phyloP scores from a whole-genome alignment of 2,329 filamentous ascomycete species.

The Phaeosphaeria sp. region DNA sequence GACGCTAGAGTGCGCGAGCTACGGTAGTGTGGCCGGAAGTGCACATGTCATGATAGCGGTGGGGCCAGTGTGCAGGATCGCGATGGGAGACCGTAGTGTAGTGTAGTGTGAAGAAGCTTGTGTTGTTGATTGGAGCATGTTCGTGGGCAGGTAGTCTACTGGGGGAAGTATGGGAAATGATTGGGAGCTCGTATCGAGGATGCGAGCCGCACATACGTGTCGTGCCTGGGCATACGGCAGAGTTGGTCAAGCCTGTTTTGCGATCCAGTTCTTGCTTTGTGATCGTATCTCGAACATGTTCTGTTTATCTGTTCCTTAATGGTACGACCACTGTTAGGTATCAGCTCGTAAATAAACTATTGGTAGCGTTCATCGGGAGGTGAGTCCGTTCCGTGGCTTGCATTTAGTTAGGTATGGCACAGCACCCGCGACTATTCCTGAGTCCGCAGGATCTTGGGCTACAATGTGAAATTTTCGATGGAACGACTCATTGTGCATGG shows the following conservation, averaged over 20 bases:
- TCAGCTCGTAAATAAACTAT: too few relatives aligned
- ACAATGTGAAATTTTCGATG: not conserved
- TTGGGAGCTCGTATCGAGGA: not conserved
- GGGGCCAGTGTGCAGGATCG: not conserved
- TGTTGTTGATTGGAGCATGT: not conserved
- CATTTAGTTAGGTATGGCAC: not conserved
- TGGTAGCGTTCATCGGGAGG: not conserved
- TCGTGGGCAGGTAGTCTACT: not conserved
- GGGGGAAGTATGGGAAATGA: not conserved
- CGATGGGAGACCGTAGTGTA: not conserved
- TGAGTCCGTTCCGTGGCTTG: not conserved
- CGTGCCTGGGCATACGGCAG: not conserved
- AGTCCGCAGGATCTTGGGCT: too few relatives aligned
- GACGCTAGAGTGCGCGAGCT: not conserved
- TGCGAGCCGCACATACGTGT: not conserved
- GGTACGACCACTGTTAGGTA: too few relatives aligned
- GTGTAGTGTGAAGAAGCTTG: not conserved
- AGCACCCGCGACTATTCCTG: not conserved
- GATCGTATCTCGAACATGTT: too few relatives aligned
- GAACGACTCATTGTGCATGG: not conserved
- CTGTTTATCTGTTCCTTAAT: too few relatives aligned
- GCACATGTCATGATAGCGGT: not conserved
- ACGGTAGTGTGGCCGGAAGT: not conserved
- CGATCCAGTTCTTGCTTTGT: not conserved
- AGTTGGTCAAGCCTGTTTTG: not conserved